Evolutionary conservation across 1,284 basidiomycete genomes (phyloP), one percentile per base, ranked within the genome.

Genomic region (Trametes polyzona): DNA sequence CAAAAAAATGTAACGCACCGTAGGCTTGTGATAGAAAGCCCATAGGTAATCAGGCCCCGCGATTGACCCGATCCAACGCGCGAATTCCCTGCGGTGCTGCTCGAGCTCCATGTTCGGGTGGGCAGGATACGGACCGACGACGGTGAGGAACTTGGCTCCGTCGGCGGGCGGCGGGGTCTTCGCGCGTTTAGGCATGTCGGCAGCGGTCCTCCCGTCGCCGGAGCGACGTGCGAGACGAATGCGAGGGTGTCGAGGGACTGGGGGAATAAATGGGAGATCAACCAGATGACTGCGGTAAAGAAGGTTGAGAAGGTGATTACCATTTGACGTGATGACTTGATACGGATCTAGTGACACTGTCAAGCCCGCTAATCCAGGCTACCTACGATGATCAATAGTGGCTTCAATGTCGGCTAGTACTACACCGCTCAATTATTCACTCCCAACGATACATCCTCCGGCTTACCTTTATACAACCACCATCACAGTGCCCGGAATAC

Each of bases 11-110:
- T 6, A 24, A 55, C 61, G 2, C 62, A 88, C 88, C 41, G 73
- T 80, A 0, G 88, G 86, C 62, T 87, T 88, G 67, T 86, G 76
- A 60, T 81, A 83, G 27, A 90, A 74, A 4, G 81, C 80, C 48
- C 76, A 74, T 36, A 90, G 69, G 16, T 76, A 69, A 0, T 80
- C 65, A 29, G 71, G 68, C 17, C 76, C 77, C 50, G 83, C 77
- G 63, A 77, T 79, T 43, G 78, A 78, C 0, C 84, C 84, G 17
- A 90, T 74, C 88, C 88, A 91, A 53, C 73, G 76, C 16, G 80
- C 79, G 61, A 84, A 83, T 16, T 74, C 71, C 40, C 76, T 74
- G 33, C 78, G 78, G 57, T 88, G 84, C 7, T 32, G 30, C 26
- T 70, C 67, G 0, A 83, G 61, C 51, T 83, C 79, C 79, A 84